These are phyloP conservation scores for Gonapodya sp. DNA, from an alignment of 192 early-diverging fungal genomes.

Conservation along the genomic window DNA sequence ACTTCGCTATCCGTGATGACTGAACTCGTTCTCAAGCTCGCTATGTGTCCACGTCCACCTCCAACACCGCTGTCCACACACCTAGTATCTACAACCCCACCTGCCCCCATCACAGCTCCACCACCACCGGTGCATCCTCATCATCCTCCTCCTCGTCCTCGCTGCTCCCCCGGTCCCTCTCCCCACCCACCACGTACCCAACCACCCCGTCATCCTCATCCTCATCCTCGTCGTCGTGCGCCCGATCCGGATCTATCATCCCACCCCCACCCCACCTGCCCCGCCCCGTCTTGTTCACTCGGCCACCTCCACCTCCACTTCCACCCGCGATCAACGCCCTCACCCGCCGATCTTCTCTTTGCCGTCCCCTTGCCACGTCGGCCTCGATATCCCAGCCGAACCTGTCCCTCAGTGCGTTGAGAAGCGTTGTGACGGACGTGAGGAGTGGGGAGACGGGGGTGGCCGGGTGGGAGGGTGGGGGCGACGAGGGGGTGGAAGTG, in stretches of 20 bases:
- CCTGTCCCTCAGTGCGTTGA: slow-evolving; percentile 35
- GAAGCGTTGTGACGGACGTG: neutral
- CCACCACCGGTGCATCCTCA: slow-evolving; percentile 29
- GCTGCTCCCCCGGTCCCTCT: neutral
- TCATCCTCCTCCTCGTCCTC: slow-evolving; percentile 26
- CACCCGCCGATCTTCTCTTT: neutral
- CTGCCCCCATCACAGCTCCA: too few species aligned
- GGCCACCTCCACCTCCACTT: too few species aligned
- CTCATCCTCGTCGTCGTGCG: slow-evolving; percentile 36
- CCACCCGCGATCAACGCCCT: neutral
- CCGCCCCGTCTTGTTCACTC: neutral
- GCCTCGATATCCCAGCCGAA: slow-evolving; percentile 53
- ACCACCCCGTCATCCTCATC: slow-evolving; percentile 29
- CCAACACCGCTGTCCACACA: too few species aligned
- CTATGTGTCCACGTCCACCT: too few species aligned
- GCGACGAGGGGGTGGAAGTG: neutral
- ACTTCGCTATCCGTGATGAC: too few species aligned
- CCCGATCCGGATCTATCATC: slow-evolving; percentile 12
- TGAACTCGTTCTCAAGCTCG: too few species aligned
- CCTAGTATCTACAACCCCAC: too few species aligned
- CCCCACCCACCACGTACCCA: neutral
- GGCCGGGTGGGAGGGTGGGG: neutral
- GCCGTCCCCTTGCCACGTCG: neutral
- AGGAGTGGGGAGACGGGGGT: neutral
- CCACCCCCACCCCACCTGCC: neutral